Evolutionary conservation across 1,284 basidiomycete genomes (phyloP), one percentile per base, ranked within the genome.

Genomic region (Malassezia equina): DNA sequence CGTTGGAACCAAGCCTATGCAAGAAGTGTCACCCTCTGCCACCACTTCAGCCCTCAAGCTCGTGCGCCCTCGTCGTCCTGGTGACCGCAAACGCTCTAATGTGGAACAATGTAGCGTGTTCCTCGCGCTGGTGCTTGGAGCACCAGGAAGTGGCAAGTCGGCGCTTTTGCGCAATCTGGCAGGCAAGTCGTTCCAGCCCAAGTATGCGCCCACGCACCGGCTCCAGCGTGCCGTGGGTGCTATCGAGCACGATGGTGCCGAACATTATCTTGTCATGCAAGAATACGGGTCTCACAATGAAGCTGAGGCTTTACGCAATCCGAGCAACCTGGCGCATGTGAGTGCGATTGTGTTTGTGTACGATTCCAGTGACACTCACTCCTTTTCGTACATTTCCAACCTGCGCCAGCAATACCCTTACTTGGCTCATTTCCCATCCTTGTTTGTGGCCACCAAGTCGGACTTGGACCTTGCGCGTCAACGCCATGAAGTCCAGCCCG

Each of bases 401-500:
- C 78, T 96, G 69, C 65, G 71, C 15, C 90, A 96, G 86, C 90
- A 93, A 81, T 94, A 95, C 75, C 89, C 83, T 61, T 79, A 93
- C 31, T 48, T 74, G 15, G 89, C 95, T 75, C 85, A 89, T 73
- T 87, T 94, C 73, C 91, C 93, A 9, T 88, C 86, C 24, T 78
- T 96, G 24, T 96, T 96, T 73, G 90, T 98, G n/a, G 93, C 94
- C 12, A 98, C 93, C 29, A 98, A 98, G 78, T 90, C 90, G 7
- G 93, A 98, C 75, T 81, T 95, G 32, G 93, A 98, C 76, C 83
- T 96, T 41, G 93, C 93, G 15, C 64, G 69, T 53, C 65, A 70
- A 55, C 81, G 93, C 70, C 91, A 96, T 75, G 91, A 96, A 79
- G 91, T 96, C 13, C 93, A 98, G 76, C 93, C 93, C 34, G 93